Evolutionary conservation across 352 stramenopile species (phyloP), one percentile per base, ranked within the genome.

Genomic region (Pythium chondricola): DNA sequence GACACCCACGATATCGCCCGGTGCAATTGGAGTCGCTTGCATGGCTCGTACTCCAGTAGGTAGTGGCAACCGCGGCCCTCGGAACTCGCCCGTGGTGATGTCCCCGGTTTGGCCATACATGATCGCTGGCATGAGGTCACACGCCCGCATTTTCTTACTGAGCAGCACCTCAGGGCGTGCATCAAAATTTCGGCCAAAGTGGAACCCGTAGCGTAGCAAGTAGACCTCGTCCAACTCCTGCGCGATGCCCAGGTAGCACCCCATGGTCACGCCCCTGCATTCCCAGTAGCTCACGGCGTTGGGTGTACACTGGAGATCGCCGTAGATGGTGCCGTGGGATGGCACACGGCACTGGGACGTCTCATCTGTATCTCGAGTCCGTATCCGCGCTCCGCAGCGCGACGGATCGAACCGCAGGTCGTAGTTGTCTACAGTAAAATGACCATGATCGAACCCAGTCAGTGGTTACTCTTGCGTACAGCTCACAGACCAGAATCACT

Each of bases 71-170:
- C 75, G 74, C 0, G 71, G 73, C 8, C 75, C 75, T 37, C 71
- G 58, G 25, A 88, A 88, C 32, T 73, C 67, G 36, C 76, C 73
- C n/a, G 65, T 84, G 0, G 76, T 85, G 56, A 88, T 74, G 42
- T 85, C 74, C 8, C 76, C 76, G 11, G 57, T 65, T 50, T 84
- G 71, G 22, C 71, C 74, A 41, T 88, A 88, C 73, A 88, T 88
- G 46, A 88, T 68, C n/a, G 73, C 76, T 3, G 76, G 69, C 48
- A 88, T 79, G 56, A 79, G 56, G 39, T 88, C 71, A 49, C 71
- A 88, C 22, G 72, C 73, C 0, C 71, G 67, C 20, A 67, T 69
- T 4, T 73, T 65, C 21, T 80, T 56, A 21, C 68, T 79, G 27
- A 84, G 47, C 26, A 74, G 61, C 26, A 71, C 58, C 18, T 67